These are phyloP conservation scores for Phyllosticta citriasiana DNA, from an alignment of 2,329 filamentous ascomycete species.

Conservation along the genomic window DNA sequence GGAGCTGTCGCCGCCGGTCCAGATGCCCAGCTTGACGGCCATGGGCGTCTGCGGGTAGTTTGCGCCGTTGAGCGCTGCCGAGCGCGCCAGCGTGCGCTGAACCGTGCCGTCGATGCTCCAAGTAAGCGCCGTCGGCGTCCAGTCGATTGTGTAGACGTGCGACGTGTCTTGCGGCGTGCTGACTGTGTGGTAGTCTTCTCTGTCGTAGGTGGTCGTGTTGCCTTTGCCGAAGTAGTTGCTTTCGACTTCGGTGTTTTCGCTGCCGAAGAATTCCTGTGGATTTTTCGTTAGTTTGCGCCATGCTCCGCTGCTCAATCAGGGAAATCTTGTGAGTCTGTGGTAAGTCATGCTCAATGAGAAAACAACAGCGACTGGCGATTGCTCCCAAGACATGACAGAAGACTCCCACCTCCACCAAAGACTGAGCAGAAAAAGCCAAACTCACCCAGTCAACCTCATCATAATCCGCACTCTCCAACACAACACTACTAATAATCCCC, in stretches of 20 bases:
- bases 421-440: not conserved
- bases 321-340: not conserved
- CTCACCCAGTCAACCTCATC: conserved; percentile 15
- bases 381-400: not conserved
- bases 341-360: no score
- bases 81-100: conserved; percentile 52
- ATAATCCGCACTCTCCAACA: conserved; percentile 11
- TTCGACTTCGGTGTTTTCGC: conserved; percentile 49
- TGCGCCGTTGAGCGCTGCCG: conserved; percentile 46
- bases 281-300: not conserved
- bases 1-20: conserved; percentile 39
- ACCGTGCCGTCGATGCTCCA: conserved; percentile 61
- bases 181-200: conserved; percentile 52
- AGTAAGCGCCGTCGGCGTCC: conserved; percentile 57
- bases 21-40: conserved; percentile 41
- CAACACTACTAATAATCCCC: conserved; percentile 12
- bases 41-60: conserved; percentile 70
- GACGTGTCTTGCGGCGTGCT: conserved; percentile 44
- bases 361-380: not conserved
- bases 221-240: conserved; percentile 71
- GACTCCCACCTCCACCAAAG: no score
- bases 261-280: conserved; percentile 38
- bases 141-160: conserved; percentile 62
- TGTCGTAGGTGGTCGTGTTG: conserved; percentile 57
- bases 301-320: no score